Base-by-base conservation (phyloP, 306 rosid genomes). In the Cucurbita moschata region DNA sequence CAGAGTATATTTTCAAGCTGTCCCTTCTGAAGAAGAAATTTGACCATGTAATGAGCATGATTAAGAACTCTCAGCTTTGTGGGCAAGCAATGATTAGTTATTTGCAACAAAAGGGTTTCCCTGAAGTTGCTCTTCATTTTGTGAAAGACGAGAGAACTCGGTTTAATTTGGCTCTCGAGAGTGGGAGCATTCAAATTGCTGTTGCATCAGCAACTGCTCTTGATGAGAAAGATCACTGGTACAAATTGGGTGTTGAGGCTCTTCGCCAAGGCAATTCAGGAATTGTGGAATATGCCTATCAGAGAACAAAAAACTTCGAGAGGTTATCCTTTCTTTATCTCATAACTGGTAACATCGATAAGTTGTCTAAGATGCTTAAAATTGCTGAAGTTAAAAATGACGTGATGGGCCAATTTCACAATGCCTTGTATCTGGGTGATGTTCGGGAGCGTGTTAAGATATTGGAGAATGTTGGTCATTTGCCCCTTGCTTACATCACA, bases 391-490 rank as follows among this genome's bases (percentile, higher is more conserved):
- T 92, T 21, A 92, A 90, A 77, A 90, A 92, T 79, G 96, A 92
- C 75, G 96, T 92, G 77, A 92, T 92, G 98, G 98, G 98, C 54
- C 98, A 92, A 72, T 92, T 92, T 80, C 98, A 92, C 82, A 92
- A 92, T 79, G 96, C 98, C 59, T 68, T 90, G 38, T 92, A 92
- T 80, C 75, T 92, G 79, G 98, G 98, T 58, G 87, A 88, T 79
- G 83, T 90, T 42, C 79, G 78, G 39, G 98, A 92, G 75, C 96
- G 96, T 18, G 80, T 92, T 57, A 92, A 88, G 87, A 88, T 92
- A 72, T 87, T 92, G 87, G 98, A 92, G 83, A 87, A 83, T 75
- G 96, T 79, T 55, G 96, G 98, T 15, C 98, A 92, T 79, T 77
- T 92, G 82, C 89, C 96, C 6, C 92, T 92, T 77, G 98, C 98